Conservation (phyloP, 1,139 yeast species). For the Chernovozyma sophiae-reginae region DNA sequence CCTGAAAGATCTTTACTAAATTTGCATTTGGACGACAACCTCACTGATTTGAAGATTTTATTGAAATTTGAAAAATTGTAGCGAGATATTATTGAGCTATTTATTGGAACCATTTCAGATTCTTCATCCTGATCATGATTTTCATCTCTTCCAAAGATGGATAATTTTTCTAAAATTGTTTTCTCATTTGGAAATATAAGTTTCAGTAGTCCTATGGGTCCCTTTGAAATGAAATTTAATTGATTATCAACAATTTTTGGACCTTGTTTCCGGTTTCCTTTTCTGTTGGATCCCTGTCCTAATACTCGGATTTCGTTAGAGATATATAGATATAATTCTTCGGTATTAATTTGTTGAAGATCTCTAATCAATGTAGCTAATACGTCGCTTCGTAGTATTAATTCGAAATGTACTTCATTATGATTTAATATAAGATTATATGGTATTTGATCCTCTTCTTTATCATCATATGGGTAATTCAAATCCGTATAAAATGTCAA, state of each 20-base stretch:
- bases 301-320: conserved; percentile 19
- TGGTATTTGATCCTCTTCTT: conserved; percentile 26
- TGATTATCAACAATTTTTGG: conserved; percentile 22
- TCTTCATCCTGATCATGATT: conserved; percentile 5
- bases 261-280: conserved; percentile 1
- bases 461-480: conserved; percentile 25
- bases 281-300: conserved; percentile 8
- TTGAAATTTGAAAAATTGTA: conserved; percentile 53
- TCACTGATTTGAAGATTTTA: conserved; percentile 51
- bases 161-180: conserved; percentile 51
- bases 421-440: conserved; percentile 39
- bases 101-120: conserved; percentile 15
- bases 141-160: conserved; percentile 14
- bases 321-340: conserved; percentile 50
- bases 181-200: conserved; percentile 63
- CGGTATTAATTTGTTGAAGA: conserved; percentile 59
- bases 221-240: conserved; percentile 56
- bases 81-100: conserved; percentile 30
- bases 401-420: conserved; percentile 51
- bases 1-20: conserved; percentile 57
- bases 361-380: conserved; percentile 64
- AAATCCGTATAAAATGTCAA: conserved; percentile 51
- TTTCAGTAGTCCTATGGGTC: conserved; percentile 68
- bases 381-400: conserved; percentile 64
- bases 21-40: conserved; percentile 56